A percentile compares a stretch with the other conserved stretches of the same genome.
Conservation (phyloP, 75 land plant species). For the Isoetes taiwanensis region DNA sequence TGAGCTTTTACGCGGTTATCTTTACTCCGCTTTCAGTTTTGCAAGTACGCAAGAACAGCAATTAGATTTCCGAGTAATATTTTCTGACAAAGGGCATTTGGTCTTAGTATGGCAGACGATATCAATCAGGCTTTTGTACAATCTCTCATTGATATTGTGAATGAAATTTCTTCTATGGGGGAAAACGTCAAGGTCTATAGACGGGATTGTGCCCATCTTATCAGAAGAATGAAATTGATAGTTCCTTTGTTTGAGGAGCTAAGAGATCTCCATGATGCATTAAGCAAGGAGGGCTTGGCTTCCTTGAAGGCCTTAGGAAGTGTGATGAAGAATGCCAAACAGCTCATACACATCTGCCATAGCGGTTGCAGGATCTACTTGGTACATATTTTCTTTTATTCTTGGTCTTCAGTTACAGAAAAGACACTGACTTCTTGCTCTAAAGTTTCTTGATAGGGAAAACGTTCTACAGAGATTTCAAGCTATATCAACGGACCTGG, state of each 20-base stretch:
- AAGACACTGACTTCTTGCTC: too few relatives aligned
- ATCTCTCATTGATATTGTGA: conserved; percentile 29
- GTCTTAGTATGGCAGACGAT: too few relatives aligned
- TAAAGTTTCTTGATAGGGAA: conserved; percentile 60
- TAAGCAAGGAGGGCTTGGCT: conserved; percentile 12
- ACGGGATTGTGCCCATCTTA: conserved; percentile 41
- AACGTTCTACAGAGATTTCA: conserved; percentile 37
- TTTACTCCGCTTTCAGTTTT: too few relatives aligned
- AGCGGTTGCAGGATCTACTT: conserved; percentile 63
- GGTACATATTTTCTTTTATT: conserved; percentile 31
- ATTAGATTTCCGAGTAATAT: too few relatives aligned
- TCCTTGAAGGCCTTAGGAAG: conserved; percentile 29
- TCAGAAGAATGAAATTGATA: conserved; percentile 48
- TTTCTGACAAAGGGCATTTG: too few relatives aligned
- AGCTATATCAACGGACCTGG: conserved; percentile 36
- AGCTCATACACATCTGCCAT: conserved; percentile 39
- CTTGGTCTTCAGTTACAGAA: too few relatives aligned
- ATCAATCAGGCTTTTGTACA: too few relatives aligned
- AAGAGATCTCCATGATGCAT: conserved; percentile 18
- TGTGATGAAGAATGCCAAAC: conserved; percentile 45
- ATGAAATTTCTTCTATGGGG: conserved; percentile 20
- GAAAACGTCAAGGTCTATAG: conserved; percentile 36
- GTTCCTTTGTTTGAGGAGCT: conserved; percentile 62
- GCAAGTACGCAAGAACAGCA: too few relatives aligned
- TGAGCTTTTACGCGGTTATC: too few relatives aligned